Base-by-base conservation (phyloP, 495 filamentous ascomycete genomes). In the Penicillium manginii region DNA sequence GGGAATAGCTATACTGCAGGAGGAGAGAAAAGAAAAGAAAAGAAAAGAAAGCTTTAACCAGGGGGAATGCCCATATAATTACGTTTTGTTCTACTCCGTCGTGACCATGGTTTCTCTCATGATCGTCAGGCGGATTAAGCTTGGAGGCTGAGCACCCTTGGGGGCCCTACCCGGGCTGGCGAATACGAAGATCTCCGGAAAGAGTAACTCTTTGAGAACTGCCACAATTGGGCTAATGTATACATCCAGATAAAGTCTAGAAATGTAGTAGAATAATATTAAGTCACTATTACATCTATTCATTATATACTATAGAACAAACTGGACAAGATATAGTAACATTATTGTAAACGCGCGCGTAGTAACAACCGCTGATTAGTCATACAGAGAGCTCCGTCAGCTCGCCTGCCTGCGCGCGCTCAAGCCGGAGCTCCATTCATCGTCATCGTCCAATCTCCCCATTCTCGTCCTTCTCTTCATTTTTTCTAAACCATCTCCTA, bases 371-470 rank as follows among this genome's bases (percentile, higher is more conserved):
- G 17, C 4, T 17, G 57, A 52, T 68, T 56, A 64, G 64, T 68
- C 66, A 71, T 65, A 62, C 40, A 43, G 53, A 62, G 63, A 74
- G 73, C 74, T 75, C 72, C 70, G 72, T 73, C 71, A 75, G 71
- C 73, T 77, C 71, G 63, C 65, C 71, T 74, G 72, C 70, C 72
- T 73, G 49, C 49, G 47, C 22, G 47, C 43, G 29, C 29, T 17
- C 29, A 33, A 21, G 26, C 49, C 50, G 32, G 66, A 68, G 64
- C 65, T 68, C 59, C 61, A 55, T 29, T 33, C 26, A 56, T 64
- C 64, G 66, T 71, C 68, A 68, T 70, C 61, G 62, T 45, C 62
- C 55, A 61, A 59, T 54, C 45, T 40, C 45, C 42, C 52, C 50
- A 57, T 52, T 57, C 35, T 52, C 50, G 50, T 60, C 58, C 35